These are phyloP conservation scores for Cladosporium sphaerospermum DNA, from an alignment of 2,329 filamentous ascomycete species.

Conservation along the genomic window DNA sequence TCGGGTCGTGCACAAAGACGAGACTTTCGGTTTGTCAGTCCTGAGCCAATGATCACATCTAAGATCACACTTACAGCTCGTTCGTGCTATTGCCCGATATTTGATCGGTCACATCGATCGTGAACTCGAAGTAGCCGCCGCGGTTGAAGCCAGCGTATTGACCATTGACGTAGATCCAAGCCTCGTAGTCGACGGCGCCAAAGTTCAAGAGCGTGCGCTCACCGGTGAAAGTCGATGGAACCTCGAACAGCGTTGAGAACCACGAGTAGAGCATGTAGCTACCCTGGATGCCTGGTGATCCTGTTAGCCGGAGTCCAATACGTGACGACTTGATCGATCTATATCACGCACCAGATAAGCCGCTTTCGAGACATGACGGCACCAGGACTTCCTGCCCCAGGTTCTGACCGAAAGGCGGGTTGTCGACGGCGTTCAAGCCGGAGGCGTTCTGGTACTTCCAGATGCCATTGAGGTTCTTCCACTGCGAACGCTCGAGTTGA, in stretches of 20 bases:
- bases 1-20: slow-evolving; percentile 61
- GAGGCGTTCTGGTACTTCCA: slow-evolving; percentile 47
- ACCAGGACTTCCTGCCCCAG: slow-evolving; percentile 43
- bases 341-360: slow-evolving; percentile 37
- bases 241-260: slow-evolving; percentile 42
- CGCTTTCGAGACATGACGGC: slow-evolving; percentile 51
- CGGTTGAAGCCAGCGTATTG: slow-evolving; percentile 46
- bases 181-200: slow-evolving; percentile 56
- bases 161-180: slow-evolving; percentile 49
- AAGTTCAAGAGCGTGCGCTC: slow-evolving; percentile 48
- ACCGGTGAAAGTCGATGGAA: slow-evolving; percentile 41
- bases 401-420: slow-evolving; percentile 39
- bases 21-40: slow-evolving; percentile 47
- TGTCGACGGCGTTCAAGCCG: slow-evolving; percentile 29
- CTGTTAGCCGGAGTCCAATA: slow-evolving; percentile 19
- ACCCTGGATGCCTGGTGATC: slow-evolving; percentile 20
- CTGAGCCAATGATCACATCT: slow-evolving; percentile 24
- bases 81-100: slow-evolving; percentile 58
- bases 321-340: background rate
- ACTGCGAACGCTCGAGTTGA: slow-evolving; percentile 44
- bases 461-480: slow-evolving; percentile 49
- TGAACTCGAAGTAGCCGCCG: slow-evolving; percentile 53
- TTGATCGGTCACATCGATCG: slow-evolving; percentile 55
- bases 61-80: slow-evolving; percentile 50
- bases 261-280: slow-evolving; percentile 24